Percentiles rank a stretch among this genome's conserved stretches.
Conservation (phyloP, 495 filamentous ascomycete species). For the Sphaerosporella brunnea region DNA sequence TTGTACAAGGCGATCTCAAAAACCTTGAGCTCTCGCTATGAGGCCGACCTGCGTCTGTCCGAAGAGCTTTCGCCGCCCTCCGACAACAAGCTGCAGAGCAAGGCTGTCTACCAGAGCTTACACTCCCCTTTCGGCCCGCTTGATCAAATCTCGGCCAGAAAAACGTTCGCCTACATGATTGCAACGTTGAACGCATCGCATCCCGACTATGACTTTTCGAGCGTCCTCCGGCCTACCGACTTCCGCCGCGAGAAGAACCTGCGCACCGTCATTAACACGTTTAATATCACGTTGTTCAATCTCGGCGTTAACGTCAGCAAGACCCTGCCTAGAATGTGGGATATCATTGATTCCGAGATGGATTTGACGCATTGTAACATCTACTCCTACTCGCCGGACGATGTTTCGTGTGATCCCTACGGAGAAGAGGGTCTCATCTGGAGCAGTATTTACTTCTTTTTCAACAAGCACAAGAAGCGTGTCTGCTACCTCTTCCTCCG, state of each 20-base stretch:
- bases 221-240: conserved; percentile 69
- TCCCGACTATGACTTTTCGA: conserved; percentile 93
- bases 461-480: conserved; percentile 81
- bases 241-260: conserved; percentile 65
- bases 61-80: conserved; percentile 53
- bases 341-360: conserved; percentile 83
- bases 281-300: conserved; percentile 72
- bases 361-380: conserved; percentile 61
- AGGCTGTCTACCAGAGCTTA: conserved; percentile 22
- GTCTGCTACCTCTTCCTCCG: conserved; percentile 86
- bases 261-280: conserved; percentile 56
- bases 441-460: conserved; percentile 94
- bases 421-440: conserved; percentile 85
- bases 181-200: conserved; percentile 95
- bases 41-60: conserved; percentile 55
- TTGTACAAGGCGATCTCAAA: conserved; percentile 88
- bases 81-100: conserved; percentile 26
- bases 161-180: conserved; percentile 89
- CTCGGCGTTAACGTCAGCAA: conserved; percentile 45
- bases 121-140: conserved; percentile 80
- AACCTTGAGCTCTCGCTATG: conserved; percentile 73
- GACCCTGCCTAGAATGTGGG: conserved; percentile 58
- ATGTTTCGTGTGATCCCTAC: conserved; percentile 51
- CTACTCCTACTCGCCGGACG: conserved; percentile 68
- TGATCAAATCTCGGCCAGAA: conserved; percentile 66